These are phyloP conservation scores for Corniculantispora saksenae DNA, from an alignment of 2,329 filamentous ascomycete genomes.

Conservation along the genomic window DNA sequence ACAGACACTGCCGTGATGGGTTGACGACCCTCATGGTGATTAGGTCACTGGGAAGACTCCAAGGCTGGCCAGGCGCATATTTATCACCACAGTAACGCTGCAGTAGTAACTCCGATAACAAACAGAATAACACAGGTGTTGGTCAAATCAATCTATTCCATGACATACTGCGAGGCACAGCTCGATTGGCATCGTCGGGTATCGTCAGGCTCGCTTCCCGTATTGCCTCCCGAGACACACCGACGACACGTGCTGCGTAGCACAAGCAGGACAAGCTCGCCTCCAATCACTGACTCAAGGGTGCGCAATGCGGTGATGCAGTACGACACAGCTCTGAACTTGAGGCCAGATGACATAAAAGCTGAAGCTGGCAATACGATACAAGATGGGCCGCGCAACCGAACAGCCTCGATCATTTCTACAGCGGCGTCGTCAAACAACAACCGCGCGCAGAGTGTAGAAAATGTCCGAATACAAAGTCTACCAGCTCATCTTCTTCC, in stretches of 20 bases:
- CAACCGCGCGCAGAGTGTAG: neutral
- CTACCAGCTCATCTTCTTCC: conserved; percentile 1
- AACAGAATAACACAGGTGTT: too few relatives aligned
- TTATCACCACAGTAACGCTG: too few relatives aligned
- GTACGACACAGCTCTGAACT: neutral
- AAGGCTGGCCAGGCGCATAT: too few relatives aligned
- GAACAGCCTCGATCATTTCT: too few relatives aligned
- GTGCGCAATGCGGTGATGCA: neutral
- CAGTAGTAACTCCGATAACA: too few relatives aligned
- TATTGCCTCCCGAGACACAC: neutral
- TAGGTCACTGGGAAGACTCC: too few relatives aligned
- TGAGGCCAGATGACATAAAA: neutral
- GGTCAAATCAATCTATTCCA: too few relatives aligned
- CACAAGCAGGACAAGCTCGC: neutral
- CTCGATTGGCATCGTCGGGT: neutral
- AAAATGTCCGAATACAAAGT: neutral
- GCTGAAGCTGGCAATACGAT: neutral
- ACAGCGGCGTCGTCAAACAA: too few relatives aligned
- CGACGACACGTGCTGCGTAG: neutral
- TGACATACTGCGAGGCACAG: too few relatives aligned
- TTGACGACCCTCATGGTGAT: too few relatives aligned
- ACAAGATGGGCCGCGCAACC: neutral
- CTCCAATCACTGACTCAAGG: neutral
- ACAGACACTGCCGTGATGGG: too few relatives aligned
- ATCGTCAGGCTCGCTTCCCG: neutral